Percentiles rank a stretch among this genome's conserved stretches.
phyloP scores from a whole-genome alignment of 1,284 basidiomycete species.

The Ceratobasidium sp. region DNA sequence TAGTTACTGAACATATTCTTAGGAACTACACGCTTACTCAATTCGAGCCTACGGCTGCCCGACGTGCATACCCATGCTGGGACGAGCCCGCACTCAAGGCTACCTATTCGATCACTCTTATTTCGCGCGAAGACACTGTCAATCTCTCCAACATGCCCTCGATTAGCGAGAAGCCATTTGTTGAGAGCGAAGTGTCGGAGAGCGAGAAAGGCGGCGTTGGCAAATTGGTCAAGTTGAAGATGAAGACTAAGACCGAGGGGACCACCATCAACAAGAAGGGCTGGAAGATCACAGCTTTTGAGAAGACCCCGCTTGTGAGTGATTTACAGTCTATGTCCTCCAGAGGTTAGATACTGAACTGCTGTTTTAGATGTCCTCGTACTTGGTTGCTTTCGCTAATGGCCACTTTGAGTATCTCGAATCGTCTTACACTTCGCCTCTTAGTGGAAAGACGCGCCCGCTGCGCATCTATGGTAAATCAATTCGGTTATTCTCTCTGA shows the following conservation, averaged over 20 bases:
- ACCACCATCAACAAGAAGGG: conserved; percentile 52
- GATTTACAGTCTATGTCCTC: not conserved
- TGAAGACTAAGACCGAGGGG: conserved; percentile 47
- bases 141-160: conserved; percentile 90
- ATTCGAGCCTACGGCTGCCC: conserved; percentile 84
- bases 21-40: conserved; percentile 82
- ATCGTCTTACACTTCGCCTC: conserved; percentile 80
- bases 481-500: not conserved
- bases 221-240: conserved; percentile 52
- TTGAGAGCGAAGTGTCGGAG: conserved; percentile 53
- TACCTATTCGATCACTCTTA: conserved; percentile 79
- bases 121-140: conserved; percentile 81
- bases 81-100: conserved; percentile 95
- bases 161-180: conserved; percentile 62
- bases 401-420: conserved; percentile 83
- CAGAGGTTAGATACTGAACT: not conserved
- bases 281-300: conserved; percentile 86
- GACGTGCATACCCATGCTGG: conserved; percentile 88
- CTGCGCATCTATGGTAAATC: conserved; percentile 82
- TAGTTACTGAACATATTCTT: not conserved
- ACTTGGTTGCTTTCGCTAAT: conserved; percentile 92
- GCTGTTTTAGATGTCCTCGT: conserved; percentile 76
- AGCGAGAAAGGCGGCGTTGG: conserved; percentile 47
- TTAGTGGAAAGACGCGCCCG: conserved; percentile 84
- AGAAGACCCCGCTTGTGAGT: conserved; percentile 70